Evolutionary conservation across 2,329 filamentous ascomycete species (phyloP), one percentile per base, ranked within the genome.

Genomic region (Aspergillus glaucus): DNA sequence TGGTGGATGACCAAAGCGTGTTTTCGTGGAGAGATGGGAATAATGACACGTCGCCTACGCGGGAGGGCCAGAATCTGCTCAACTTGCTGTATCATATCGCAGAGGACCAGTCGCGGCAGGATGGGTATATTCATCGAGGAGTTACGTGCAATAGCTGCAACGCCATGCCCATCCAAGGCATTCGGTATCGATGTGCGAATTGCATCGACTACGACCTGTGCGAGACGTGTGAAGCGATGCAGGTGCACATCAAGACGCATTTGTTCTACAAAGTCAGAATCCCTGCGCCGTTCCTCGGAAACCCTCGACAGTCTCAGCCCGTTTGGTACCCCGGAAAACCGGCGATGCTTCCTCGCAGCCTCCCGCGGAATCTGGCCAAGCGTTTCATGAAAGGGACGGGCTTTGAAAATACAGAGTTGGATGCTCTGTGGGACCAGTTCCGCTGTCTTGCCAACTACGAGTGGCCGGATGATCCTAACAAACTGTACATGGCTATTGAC

Each of bases 341-440:
- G 8, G 81, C 86, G 53, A 81, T 80, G 55, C 82, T 86, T 59
- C 76, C 81, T 15, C 79, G 81, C 17, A 82, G 75, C 41, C 75
- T 97, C n/a, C 81, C 84, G 1, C 78, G 82, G 22, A 67, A 75
- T 1, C 71, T 93, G 34, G 84, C 88, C 46, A 79, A 82, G 46
- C 84, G 83, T 50, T 76, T 91, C 47, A 81, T 82, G 26, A 78
- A 78, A 47, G 84, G 88, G 52, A 90, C 87, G 0, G 83, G 83
- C 15, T 88, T 94, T 68, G 90, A 96, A 62, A 81, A 86, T 24
- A 86, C 89, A 1, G 89, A 95, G 66, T 75, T 98, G 5, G 92
- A 97, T 69, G 92, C 91, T 6, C 81, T 95, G 39, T 97, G 91
- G 85, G 92, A 97, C 62, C 92, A 97, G 63, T 98, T 95, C 79